Conservation (phyloP, 371 early-diverging fungal species). For the Parasitella parasitica region DNA sequence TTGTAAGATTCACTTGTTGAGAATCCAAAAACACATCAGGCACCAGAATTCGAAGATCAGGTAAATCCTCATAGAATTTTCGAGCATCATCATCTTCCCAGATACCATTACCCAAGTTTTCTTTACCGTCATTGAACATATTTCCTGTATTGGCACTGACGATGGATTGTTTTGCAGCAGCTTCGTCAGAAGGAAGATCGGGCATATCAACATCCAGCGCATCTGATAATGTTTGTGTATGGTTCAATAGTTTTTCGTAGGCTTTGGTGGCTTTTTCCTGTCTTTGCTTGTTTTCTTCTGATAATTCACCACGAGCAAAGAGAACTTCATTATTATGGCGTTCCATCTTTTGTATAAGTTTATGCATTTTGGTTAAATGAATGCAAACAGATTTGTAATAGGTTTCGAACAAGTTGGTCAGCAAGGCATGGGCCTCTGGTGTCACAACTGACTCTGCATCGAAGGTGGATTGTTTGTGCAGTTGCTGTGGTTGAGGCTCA, state of each 20-base stretch:
- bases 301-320: constrained; percentile 81
- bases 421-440: constrained; percentile 49
- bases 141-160: constrained; percentile 41
- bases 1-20: constrained; percentile 31
- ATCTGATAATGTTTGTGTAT: constrained; percentile 66
- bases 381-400: constrained; percentile 69
- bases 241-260: constrained; percentile 70
- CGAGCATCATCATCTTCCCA: constrained; percentile 91
- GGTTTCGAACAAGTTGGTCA: constrained; percentile 58
- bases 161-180: constrained; percentile 48
- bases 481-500: constrained; percentile 7
- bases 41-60: constrained; percentile 74
- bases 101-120: constrained; percentile 53
- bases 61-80: constrained; percentile 79
- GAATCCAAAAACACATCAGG: constrained; percentile 76
- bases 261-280: constrained; percentile 70
- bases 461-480: constrained; percentile 29
- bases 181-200: constrained; percentile 68
- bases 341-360: constrained; percentile 73
- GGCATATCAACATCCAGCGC: constrained; percentile 72
- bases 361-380: constrained; percentile 75
- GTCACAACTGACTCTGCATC: constrained; percentile 37
- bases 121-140: constrained; percentile 48
- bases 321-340: constrained; percentile 75
- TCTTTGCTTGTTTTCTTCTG: constrained; percentile 79